Percentiles rank a stretch among this genome's conserved stretches.
Conservation (phyloP, 2,329 filamentous ascomycete genomes). For the Thielaviopsis populi region DNA sequence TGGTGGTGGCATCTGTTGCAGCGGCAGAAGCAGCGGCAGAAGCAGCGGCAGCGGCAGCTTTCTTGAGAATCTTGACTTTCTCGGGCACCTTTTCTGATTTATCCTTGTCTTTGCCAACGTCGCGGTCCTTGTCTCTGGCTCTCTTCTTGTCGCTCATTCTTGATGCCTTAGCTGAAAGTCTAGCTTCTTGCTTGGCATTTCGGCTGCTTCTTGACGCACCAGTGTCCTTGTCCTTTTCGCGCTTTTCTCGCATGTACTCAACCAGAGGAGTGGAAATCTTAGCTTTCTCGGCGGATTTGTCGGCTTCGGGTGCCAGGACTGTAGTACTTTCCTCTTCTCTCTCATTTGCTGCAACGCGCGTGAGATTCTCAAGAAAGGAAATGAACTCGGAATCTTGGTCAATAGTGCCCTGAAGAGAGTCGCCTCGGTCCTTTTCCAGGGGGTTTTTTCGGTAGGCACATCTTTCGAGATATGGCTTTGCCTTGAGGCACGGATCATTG, state of each 20-base stretch:
- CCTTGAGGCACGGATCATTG: slow-evolving; percentile 56
- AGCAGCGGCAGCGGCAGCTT: slow-evolving; percentile 34
- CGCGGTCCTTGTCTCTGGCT: slow-evolving; percentile 39
- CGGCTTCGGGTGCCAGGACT: slow-evolving; percentile 28
- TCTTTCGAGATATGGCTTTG: slow-evolving; percentile 67
- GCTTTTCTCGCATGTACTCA: slow-evolving; percentile 80
- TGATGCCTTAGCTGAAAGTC: slow-evolving; percentile 29
- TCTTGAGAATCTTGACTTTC: slow-evolving; percentile 47
- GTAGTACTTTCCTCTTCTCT: slow-evolving; percentile 29
- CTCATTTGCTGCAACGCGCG: slow-evolving; percentile 34
- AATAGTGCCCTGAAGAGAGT: slow-evolving; percentile 83
- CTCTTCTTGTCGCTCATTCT: slow-evolving; percentile 34
- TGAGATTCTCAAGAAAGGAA: slow-evolving; percentile 68
- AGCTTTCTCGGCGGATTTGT: slow-evolving; percentile 40
- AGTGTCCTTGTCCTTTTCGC: slow-evolving; percentile 48
- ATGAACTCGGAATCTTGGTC: slow-evolving; percentile 96
- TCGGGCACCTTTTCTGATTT: slow-evolving; percentile 39
- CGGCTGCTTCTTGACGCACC: slow-evolving; percentile 38
- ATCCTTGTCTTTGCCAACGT: slow-evolving; percentile 34
- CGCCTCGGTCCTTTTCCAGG: slow-evolving; percentile 55
- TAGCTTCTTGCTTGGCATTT: slow-evolving; percentile 39
- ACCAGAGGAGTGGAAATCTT: slow-evolving; percentile 63
- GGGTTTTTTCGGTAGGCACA: slow-evolving; percentile 74
- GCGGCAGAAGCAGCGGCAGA: slow-evolving; percentile 29
- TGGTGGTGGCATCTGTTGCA: slow-evolving; percentile 22